Percentiles rank a stretch among this genome's conserved stretches.
These are phyloP conservation scores for Lanmaoa rubissima DNA, from an alignment of 768 basidiomycete species.

Conservation along the genomic window DNA sequence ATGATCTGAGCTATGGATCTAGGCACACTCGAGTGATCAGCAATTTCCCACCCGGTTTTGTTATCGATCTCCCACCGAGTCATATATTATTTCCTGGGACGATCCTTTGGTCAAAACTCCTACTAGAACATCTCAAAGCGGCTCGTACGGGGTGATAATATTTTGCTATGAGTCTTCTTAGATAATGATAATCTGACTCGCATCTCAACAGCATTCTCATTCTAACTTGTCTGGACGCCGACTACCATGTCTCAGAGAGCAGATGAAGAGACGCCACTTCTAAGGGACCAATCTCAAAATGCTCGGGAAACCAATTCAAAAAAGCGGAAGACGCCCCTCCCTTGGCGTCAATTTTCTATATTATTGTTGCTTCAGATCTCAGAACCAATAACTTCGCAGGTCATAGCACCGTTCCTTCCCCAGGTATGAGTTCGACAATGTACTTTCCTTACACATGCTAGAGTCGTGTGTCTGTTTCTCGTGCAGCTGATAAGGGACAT, in stretches of 20 bases:
- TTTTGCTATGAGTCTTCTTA: not conserved
- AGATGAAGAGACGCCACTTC: constrained; percentile 64
- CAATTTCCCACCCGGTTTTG: not conserved
- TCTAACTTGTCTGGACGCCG: not conserved
- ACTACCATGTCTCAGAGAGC: constrained; percentile 11
- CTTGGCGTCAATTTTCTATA: constrained; percentile 66
- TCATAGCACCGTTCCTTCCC: constrained; percentile 74
- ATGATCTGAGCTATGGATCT: too few species aligned
- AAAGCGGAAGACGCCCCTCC: constrained; percentile 50
- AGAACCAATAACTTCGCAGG: constrained; percentile 70
- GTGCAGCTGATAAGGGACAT: constrained; percentile 30
- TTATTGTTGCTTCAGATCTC: constrained; percentile 69
- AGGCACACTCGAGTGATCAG: too few species aligned
- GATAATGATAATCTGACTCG: not conserved
- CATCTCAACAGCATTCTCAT: not conserved
- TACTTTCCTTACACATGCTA: not conserved
- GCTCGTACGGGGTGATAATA: not conserved
- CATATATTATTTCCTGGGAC: not conserved
- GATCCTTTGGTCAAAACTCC: not conserved
- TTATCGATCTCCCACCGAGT: not conserved
- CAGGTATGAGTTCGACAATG: constrained; percentile 37
- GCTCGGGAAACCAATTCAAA: constrained; percentile 20
- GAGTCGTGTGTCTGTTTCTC: not conserved
- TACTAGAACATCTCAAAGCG: not conserved
- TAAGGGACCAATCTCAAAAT: constrained; percentile 26